A percentile compares a stretch with the other conserved stretches of the same genome.
These are phyloP conservation scores for Gastrolobium bilobum DNA, from an alignment of 306 rosid species.

Conservation along the genomic window DNA sequence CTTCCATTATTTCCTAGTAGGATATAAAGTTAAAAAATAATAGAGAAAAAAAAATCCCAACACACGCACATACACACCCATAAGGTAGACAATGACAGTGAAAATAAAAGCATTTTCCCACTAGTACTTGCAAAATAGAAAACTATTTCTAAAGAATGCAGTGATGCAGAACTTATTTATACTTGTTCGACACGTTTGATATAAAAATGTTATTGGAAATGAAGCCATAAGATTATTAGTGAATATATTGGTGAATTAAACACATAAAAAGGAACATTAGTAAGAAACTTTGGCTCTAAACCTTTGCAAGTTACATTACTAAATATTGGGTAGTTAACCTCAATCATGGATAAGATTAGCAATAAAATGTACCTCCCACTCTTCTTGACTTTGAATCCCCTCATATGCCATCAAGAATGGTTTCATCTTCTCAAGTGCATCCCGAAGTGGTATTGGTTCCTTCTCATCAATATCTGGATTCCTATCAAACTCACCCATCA, in stretches of 20 bases:
- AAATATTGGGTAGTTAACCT: constrained; percentile 14
- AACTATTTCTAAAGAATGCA: constrained; percentile 29
- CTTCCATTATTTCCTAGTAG: constrained; percentile 80
- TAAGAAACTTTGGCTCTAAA: constrained; percentile 1
- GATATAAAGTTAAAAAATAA: constrained; percentile 45
- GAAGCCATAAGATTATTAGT: constrained; percentile 37
- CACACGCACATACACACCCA: not conserved
- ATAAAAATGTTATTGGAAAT: constrained; percentile 25
- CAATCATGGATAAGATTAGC: constrained; percentile 30
- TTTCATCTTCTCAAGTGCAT: constrained; percentile 90
- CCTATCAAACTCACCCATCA: constrained; percentile 80
- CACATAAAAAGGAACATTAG: not conserved
- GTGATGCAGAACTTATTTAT: constrained; percentile 10
- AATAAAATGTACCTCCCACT: constrained; percentile 87
- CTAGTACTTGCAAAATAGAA: constrained; percentile 1
- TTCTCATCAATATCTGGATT: constrained; percentile 94
- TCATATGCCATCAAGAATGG: constrained; percentile 95
- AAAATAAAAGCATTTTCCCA: not conserved
- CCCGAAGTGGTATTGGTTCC: constrained; percentile 83
- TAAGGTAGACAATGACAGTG: not conserved
- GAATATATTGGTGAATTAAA: constrained; percentile 25
- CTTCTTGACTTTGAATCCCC: constrained; percentile 86
- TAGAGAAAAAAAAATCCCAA: constrained; percentile 1
- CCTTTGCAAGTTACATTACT: constrained; percentile 27
- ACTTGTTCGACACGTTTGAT: constrained; percentile 6